Evolutionary conservation across 2,329 filamentous ascomycete species (phyloP), one percentile per base, ranked within the genome.

Genomic region (Fusarium newnesense): DNA sequence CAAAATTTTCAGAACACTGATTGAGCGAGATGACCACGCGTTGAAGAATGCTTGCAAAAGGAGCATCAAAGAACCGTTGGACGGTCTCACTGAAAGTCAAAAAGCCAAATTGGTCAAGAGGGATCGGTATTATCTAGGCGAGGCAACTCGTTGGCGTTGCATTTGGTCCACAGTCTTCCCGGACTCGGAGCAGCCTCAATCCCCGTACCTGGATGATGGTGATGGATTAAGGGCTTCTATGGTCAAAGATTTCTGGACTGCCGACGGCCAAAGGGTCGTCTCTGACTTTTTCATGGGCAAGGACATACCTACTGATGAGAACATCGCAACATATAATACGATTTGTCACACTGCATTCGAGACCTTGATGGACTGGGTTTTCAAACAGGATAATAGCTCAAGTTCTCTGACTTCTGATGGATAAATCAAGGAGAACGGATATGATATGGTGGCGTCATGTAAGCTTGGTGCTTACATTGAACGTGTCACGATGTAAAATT

Each of bases 101-200:
- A 62, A 53, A 26, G 21, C 26, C 15, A 42, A 19, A 9, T 11
- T 66, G 42, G 42, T 47, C 5, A 40, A 19, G 16, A n/a, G 46
- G 15, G 58, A 62, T 19, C 19, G 19, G 19, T 19, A 42, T 4
- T 47, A 56, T 26, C 36, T 24, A 19, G 40, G 40, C 2, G 63
- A 66, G 13, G 9, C 16, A 9, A 36, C 16, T 32, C 49, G 58
- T 18, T 62, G 47, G 63, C 39, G 28, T 18, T 36, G 42, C n/a
- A 62, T 62, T 19, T 62, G 59, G 30, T 39, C 40, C 7, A 66
- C 36, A 6, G 42, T 62, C 32, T 66, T 62, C 9, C 63, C 58
- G 2, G 18, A 13, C 11, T 21, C 12, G 4, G 28, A 62, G n/a
- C 42, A 32, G 13, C 36, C 47, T 26, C 21, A 4, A 34, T 61